A percentile compares a stretch with the other conserved stretches of the same genome.
These are phyloP conservation scores for Boletus sp. DNA, from an alignment of 768 basidiomycete genomes.

Conservation along the genomic window DNA sequence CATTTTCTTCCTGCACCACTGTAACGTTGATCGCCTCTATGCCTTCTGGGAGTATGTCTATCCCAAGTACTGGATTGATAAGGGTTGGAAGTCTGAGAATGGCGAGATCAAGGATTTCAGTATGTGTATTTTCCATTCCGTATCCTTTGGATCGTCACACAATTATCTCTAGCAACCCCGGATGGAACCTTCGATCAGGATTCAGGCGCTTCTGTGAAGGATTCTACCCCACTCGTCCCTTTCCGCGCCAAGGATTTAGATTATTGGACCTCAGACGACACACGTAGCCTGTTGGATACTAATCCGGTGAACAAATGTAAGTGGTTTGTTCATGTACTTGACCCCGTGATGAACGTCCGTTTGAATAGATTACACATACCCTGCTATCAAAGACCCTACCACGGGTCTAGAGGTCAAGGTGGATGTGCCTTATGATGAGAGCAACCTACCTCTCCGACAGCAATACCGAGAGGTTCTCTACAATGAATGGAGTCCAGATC, in stretches of 20 bases:
- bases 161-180: neutral
- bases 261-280: slow-evolving; percentile 17
- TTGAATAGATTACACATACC: slow-evolving; percentile 20
- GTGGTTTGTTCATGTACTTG: neutral
- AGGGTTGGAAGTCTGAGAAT: slow-evolving; percentile 8
- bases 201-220: neutral
- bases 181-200: slow-evolving; percentile 2
- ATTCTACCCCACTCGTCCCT: slow-evolving; percentile 2
- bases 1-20: slow-evolving; percentile 19
- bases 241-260: slow-evolving; percentile 5
- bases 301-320: slow-evolving; percentile 3
- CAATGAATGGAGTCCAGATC: slow-evolving; percentile 1
- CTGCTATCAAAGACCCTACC: slow-evolving; percentile 10
- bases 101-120: slow-evolving; percentile 5
- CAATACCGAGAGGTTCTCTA: slow-evolving; percentile 3
- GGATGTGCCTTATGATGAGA: slow-evolving; percentile 8
- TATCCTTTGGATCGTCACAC: neutral
- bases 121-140: neutral
- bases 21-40: slow-evolving; percentile 18
- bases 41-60: slow-evolving; percentile 24
- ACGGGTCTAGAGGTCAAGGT: slow-evolving; percentile 9
- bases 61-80: slow-evolving; percentile 13
- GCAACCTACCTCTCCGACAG: slow-evolving; percentile 1
- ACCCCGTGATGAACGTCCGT: neutral
- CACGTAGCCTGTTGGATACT: slow-evolving; percentile 1